Evolutionary conservation across 305 asterid genomes (phyloP), one percentile per base, ranked within the genome.

Genomic region (Andrographis paniculata): DNA sequence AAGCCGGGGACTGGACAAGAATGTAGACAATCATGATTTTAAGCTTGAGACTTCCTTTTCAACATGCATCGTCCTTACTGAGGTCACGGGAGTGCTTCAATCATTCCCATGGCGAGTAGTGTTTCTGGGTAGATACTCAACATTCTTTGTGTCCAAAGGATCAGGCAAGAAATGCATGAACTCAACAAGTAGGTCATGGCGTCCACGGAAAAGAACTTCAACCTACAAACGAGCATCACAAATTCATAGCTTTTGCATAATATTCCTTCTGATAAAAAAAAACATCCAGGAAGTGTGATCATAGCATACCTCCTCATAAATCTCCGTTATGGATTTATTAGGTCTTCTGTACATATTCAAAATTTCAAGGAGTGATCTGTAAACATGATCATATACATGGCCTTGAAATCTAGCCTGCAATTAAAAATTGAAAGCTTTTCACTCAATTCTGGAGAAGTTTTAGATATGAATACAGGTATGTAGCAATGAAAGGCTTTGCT

Each of bases 141-240:
- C 42, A 54, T 86, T 68, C 42, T 69, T 80, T 48, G 82, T 63
- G 27, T 86, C 91, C 19, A 84, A 64, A 46, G 78, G 57, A 68
- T 82, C 87, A 52, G 97, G 99, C 56, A 93, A 68, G 68, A 93
- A 87, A 68, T 76, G 95, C 58, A 81, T 71, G 75, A 93, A 93
- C 73, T 93, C 97, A 30, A 70, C 88, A 68, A 93, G 99, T 44
- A 87, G 80, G 75, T 93, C 99, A 55, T 71, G 66, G 51, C 87
- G 92, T 65, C 73, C 82, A 52, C 63, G 74, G 62, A 93, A 82
- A 55, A 93, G 95, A 74, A 68, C 68, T 50, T 93, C 74, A 63
- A 88, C 95, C 99, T 93, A 68, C 70, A 67, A 75, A 73, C 40
- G n/a, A n/a, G 50, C 36, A 58, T n/a, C n/a, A n/a, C n/a, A n/a